Evolutionary conservation across 345 rosid species (phyloP).

Genomic region (Euphorbia peplus): DNA sequence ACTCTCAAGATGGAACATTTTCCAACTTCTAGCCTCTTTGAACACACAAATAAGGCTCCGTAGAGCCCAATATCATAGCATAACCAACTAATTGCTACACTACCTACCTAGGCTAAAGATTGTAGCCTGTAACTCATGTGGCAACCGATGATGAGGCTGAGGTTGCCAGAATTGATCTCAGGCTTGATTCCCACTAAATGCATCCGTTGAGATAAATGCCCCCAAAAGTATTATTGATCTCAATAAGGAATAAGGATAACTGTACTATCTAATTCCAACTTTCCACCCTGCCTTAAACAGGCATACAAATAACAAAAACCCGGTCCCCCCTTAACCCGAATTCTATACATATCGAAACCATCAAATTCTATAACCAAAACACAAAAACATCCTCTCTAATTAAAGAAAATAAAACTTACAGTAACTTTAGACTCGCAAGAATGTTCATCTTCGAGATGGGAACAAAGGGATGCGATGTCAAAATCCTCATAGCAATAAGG

Average conservation of each 20-base stretch:
- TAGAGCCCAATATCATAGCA: neutral
- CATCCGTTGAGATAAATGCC: too few relatives aligned
- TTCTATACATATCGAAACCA: conserved; percentile 1
- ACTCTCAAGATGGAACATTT: neutral
- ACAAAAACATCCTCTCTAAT: too few relatives aligned
- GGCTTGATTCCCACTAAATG: too few relatives aligned
- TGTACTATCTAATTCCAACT: neutral
- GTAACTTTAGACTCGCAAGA: conserved; percentile 48
- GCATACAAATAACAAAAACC: neutral
- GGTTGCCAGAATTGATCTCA: too few relatives aligned
- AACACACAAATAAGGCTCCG: neutral
- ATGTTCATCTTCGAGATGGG: conserved; percentile 64
- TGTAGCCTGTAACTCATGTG: too few relatives aligned
- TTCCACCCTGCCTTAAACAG: neutral
- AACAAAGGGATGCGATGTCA: conserved; percentile 51
- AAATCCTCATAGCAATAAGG: conserved; percentile 63
- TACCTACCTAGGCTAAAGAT: too few relatives aligned
- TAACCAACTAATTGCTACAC: neutral
- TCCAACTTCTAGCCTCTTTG: neutral
- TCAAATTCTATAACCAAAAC: neutral
- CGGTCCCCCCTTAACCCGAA: neutral
- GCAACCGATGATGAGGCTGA: too few relatives aligned
- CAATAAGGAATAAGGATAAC: too few relatives aligned
- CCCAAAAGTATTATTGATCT: too few relatives aligned
- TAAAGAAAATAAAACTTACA: conserved; percentile 23